Percentiles rank a stretch among this genome's conserved stretches.
Conservation (phyloP, 2,329 filamentous ascomycete genomes). For the Beauveria brongniartii region DNA sequence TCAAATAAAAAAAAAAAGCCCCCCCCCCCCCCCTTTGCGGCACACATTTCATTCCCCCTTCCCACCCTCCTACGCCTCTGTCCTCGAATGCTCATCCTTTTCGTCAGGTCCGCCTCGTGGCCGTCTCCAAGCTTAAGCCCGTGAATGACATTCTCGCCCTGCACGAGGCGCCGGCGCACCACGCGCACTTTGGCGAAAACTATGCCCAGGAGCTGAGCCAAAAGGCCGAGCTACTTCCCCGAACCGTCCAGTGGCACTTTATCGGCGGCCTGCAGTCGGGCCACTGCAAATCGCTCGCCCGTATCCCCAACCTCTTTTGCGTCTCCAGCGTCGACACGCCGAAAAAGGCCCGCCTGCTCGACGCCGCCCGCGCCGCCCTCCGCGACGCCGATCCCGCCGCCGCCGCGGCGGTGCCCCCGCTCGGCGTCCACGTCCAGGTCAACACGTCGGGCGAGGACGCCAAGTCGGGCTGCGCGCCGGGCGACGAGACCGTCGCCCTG, state of each 20-base stretch:
- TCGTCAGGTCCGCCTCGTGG: constrained; percentile 72
- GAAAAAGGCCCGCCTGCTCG: constrained; percentile 80
- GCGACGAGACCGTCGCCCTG: constrained; percentile 50
- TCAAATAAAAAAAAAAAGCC: too few relatives aligned
- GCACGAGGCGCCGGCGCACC: constrained; percentile 51
- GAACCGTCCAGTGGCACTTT: constrained; percentile 83
- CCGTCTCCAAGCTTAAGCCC: constrained; percentile 94
- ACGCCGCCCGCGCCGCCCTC: constrained; percentile 63
- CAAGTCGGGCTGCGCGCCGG: constrained; percentile 76
- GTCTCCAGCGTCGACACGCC: constrained; percentile 82
- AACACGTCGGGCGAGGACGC: constrained; percentile 85
- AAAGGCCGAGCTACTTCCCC: constrained; percentile 74
- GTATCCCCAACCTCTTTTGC: constrained; percentile 82
- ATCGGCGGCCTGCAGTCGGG: constrained; percentile 88
- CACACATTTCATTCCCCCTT: background rate
- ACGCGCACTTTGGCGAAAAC: constrained; percentile 90
- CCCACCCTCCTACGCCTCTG: background rate
- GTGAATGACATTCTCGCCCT: constrained; percentile 83
- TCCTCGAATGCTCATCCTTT: background rate
- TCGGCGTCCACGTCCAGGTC: constrained; percentile 83
- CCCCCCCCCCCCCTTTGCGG: too few relatives aligned
- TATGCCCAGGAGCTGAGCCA: constrained; percentile 85
- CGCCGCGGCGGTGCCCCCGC: constrained; percentile 26
- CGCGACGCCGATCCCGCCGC: constrained; percentile 27
- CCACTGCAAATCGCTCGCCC: constrained; percentile 81